Evolutionary conservation across 345 rosid genomes (phyloP).

Genomic region (Acer negundo): DNA sequence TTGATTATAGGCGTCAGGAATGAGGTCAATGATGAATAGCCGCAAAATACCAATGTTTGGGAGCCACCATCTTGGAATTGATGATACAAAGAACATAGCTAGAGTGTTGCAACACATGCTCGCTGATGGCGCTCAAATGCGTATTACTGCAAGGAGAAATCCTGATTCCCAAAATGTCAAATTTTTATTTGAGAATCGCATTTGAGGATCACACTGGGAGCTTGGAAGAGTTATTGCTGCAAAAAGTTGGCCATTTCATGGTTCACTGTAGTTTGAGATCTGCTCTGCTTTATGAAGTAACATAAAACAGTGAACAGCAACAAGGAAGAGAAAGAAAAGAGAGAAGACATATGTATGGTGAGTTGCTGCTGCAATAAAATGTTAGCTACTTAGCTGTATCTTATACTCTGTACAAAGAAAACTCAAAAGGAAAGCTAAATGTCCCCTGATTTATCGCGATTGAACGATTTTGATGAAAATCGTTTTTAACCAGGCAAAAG

Average conservation of each 20-base stretch:
- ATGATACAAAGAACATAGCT: constrained; percentile 86
- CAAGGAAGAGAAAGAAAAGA: background rate
- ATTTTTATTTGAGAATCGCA: constrained; percentile 64
- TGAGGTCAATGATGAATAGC: constrained; percentile 91
- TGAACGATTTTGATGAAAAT: too few species aligned
- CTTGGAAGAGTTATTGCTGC: background rate
- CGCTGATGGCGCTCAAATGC: constrained; percentile 65
- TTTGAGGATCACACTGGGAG: constrained; percentile 17
- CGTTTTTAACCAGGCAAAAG: too few species aligned
- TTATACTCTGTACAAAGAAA: too few species aligned
- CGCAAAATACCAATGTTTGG: constrained; percentile 63
- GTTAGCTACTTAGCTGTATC: too few species aligned
- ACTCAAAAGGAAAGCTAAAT: too few species aligned
- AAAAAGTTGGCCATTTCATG: background rate
- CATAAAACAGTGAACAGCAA: background rate
- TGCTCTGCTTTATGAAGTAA: background rate
- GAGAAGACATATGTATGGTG: background rate
- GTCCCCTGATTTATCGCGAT: too few species aligned
- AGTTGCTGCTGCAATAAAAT: background rate
- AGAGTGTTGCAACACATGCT: constrained; percentile 82
- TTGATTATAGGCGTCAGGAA: constrained; percentile 77
- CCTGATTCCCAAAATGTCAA: constrained; percentile 47
- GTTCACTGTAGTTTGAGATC: background rate
- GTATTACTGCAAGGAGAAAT: constrained; percentile 75
- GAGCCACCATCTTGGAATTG: constrained; percentile 91